A percentile compares a stretch with the other conserved stretches of the same genome.
Conservation (phyloP, 805 yeast genomes). For the Candida pseudoglaebosa region DNA sequence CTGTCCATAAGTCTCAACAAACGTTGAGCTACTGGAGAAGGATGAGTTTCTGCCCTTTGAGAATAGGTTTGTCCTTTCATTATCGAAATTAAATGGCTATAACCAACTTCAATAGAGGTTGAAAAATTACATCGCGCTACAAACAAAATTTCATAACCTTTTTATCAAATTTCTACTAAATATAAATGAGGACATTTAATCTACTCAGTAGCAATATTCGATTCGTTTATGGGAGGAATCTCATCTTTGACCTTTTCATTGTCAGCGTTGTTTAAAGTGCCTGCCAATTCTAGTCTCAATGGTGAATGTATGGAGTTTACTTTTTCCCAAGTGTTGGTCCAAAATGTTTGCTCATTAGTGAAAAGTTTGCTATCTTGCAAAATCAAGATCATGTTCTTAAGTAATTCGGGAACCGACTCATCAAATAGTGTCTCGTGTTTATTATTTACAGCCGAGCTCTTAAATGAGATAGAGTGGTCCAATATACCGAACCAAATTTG, state of each 20-base stretch:
- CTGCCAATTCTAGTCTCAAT: conserved; percentile 18
- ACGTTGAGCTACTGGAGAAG: conserved; percentile 75
- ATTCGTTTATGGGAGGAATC: conserved; percentile 1
- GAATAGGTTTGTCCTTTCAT: conserved; percentile 44
- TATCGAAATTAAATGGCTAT: too few species aligned
- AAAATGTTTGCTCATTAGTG: conserved; percentile 21
- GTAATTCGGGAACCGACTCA: conserved; percentile 34
- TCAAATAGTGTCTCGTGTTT: conserved; percentile 14
- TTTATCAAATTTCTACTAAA: not conserved
- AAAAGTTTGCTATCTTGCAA: conserved; percentile 17
- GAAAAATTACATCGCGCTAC: not conserved
- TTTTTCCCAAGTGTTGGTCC: conserved; percentile 31
- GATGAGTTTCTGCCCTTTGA: conserved; percentile 65
- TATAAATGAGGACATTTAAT: too few species aligned
- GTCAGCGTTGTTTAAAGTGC: conserved; percentile 1
- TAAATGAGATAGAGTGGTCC: conserved; percentile 26
- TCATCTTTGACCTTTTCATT: conserved; percentile 2
- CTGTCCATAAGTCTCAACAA: conserved; percentile 69
- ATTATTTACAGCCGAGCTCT: conserved; percentile 17
- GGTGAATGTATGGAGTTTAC: conserved; percentile 27
- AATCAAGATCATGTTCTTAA: conserved; percentile 41
- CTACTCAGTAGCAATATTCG: conserved; percentile 1
- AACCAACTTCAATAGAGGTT: not conserved
- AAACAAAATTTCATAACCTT: not conserved
- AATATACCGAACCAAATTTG: conserved; percentile 34